Conservation (phyloP, 2,329 filamentous ascomycete species). For the Ceratocystiopsis minuta region DNA sequence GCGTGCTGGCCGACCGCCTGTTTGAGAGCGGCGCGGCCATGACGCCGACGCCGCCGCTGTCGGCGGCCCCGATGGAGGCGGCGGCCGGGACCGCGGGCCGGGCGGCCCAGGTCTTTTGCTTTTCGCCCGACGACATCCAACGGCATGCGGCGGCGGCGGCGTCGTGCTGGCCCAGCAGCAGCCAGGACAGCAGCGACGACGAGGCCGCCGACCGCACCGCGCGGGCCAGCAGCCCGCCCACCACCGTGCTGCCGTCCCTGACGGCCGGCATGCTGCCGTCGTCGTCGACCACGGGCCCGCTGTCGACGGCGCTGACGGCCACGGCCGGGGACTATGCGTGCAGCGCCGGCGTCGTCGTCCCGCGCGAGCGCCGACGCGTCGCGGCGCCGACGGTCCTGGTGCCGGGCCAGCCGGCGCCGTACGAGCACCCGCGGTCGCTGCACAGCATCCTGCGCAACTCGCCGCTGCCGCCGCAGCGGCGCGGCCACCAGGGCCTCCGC, state of each 20-base stretch:
- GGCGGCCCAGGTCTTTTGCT: slow-evolving; percentile 25
- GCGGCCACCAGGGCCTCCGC: too few species aligned
- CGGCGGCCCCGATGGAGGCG: slow-evolving; percentile 32
- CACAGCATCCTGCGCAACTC: slow-evolving; percentile 51
- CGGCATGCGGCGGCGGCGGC: neutral
- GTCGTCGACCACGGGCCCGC: too few species aligned
- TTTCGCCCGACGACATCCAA: slow-evolving; percentile 14
- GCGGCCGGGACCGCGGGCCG: slow-evolving; percentile 7
- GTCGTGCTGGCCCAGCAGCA: neutral
- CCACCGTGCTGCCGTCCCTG: too few species aligned
- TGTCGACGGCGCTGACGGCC: neutral
- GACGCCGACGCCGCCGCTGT: slow-evolving; percentile 38
- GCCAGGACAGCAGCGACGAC: neutral
- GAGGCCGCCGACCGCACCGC: neutral
- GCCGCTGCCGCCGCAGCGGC: slow-evolving; percentile 34
- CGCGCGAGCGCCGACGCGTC: slow-evolving; percentile 16
- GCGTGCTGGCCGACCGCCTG: too few species aligned
- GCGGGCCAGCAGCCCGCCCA: neutral
- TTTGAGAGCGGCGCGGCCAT: slow-evolving; percentile 15
- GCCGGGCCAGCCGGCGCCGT: slow-evolving; percentile 25
- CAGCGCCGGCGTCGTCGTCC: too few species aligned
- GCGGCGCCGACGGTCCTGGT: slow-evolving; percentile 17
- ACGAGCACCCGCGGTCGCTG: slow-evolving; percentile 38
- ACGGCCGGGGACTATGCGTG: too few species aligned
- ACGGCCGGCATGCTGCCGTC: too few species aligned